These are phyloP conservation scores for Diutina neorugosa DNA, from an alignment of 1,139 yeast species.

Conservation along the genomic window DNA sequence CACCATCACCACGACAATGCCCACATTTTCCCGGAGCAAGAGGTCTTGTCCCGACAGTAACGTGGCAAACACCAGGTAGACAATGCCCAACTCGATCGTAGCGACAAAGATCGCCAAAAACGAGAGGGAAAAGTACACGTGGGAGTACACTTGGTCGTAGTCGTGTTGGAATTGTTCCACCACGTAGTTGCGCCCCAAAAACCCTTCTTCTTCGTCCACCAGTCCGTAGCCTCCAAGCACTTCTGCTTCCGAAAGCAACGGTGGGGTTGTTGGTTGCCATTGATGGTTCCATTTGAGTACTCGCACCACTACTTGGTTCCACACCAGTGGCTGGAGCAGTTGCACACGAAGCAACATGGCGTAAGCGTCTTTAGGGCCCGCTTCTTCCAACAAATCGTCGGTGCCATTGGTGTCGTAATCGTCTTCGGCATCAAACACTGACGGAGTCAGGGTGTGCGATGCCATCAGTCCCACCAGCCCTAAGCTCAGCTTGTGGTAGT, in stretches of 20 bases:
- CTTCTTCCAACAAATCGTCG: neutral
- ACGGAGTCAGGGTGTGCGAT: neutral
- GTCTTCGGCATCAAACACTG: neutral
- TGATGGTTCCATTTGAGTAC: neutral
- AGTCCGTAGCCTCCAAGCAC: constrained; percentile 15
- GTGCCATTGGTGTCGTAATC: neutral
- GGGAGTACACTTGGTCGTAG: constrained; percentile 25
- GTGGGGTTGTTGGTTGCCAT: constrained; percentile 3
- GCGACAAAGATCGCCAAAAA: constrained; percentile 25
- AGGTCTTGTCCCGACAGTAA: constrained; percentile 12
- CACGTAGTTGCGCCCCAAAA: constrained; percentile 11
- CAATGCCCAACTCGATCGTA: constrained; percentile 34
- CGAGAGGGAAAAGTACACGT: constrained; percentile 25
- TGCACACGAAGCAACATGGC: neutral
- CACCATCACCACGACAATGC: constrained; percentile 21
- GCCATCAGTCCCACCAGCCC: neutral
- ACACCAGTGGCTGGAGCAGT: neutral
- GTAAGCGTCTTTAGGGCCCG: neutral
- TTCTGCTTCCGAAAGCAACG: neutral
- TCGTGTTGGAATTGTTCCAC: constrained; percentile 19
- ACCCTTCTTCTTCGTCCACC: constrained; percentile 21
- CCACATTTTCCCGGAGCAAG: constrained; percentile 19
- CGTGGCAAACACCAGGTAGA: constrained; percentile 20
- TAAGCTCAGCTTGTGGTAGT: neutral
- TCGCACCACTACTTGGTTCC: neutral